Percentiles rank a stretch among this genome's conserved stretches.
These are phyloP conservation scores for Nannizziopsis barbatae DNA, from an alignment of 2,329 filamentous ascomycete genomes.

Conservation along the genomic window DNA sequence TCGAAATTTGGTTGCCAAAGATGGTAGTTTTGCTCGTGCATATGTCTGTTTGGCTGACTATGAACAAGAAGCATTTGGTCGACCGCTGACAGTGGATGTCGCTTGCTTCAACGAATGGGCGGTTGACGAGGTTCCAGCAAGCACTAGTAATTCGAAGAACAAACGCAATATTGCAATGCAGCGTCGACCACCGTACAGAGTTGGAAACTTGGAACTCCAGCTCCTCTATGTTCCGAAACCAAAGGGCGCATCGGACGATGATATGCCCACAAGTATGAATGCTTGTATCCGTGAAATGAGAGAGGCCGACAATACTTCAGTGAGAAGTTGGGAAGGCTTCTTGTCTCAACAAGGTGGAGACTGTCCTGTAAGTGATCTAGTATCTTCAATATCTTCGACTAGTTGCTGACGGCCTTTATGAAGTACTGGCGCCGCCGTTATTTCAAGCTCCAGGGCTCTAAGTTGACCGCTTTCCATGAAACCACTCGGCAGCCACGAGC, in stretches of 20 bases:
- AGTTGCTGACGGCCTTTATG: slow-evolving; percentile 90
- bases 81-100: slow-evolving; percentile 76
- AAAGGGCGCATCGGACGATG: slow-evolving; percentile 73
- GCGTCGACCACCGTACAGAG: slow-evolving; percentile 79
- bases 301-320: slow-evolving; percentile 70
- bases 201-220: slow-evolving; percentile 89
- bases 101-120: slow-evolving; percentile 99
- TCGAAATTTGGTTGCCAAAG: slow-evolving; percentile 73
- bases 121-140: slow-evolving; percentile 54
- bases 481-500: slow-evolving; percentile 88
- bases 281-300: slow-evolving; percentile 87
- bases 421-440: slow-evolving; percentile 97
- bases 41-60: slow-evolving; percentile 93
- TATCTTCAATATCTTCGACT: slow-evolving; percentile 21
- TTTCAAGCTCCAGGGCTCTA: slow-evolving; percentile 84
- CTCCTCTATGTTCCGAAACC: slow-evolving; percentile 90
- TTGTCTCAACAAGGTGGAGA: slow-evolving; percentile 96
- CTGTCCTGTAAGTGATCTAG: slow-evolving; percentile 63
- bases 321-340: slow-evolving; percentile 73
- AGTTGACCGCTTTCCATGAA: slow-evolving; percentile 92
- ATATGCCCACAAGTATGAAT: slow-evolving; percentile 99
- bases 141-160: slow-evolving; percentile 78
- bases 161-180: slow-evolving; percentile 64
- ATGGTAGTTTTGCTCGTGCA: slow-evolving; percentile 86
- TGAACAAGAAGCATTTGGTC: slow-evolving; percentile 75